phyloP scores from a whole-genome alignment of 768 basidiomycete genomes.

The Lactifluus subvellereus region DNA sequence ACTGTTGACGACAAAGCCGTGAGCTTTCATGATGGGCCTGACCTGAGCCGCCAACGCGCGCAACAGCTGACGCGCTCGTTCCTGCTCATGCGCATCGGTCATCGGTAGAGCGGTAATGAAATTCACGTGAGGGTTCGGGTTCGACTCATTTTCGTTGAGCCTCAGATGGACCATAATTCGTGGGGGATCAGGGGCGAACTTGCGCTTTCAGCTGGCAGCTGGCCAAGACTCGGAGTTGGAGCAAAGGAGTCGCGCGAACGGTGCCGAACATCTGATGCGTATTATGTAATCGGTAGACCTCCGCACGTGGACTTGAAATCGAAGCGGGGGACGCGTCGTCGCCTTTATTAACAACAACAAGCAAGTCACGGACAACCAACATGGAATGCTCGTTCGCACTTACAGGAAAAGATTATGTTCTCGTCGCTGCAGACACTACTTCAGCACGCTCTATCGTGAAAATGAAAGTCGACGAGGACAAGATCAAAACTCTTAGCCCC shows the following conservation, averaged over 20 bases:
- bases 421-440: slow-evolving; percentile 88
- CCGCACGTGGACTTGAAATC: too few species aligned
- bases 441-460: slow-evolving; percentile 90
- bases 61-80: slow-evolving; percentile 65
- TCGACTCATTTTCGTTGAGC: slow-evolving; percentile 60
- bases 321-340: too few species aligned
- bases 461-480: slow-evolving; percentile 97
- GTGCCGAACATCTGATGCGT: too few species aligned
- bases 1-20: slow-evolving; percentile 71
- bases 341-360: too few species aligned
- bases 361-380: not conserved
- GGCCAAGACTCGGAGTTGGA: not conserved
- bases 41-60: slow-evolving; percentile 81
- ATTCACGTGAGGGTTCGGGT: slow-evolving; percentile 73
- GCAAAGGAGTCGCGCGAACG: not conserved
- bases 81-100: slow-evolving; percentile 40
- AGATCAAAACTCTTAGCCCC: slow-evolving; percentile 86
- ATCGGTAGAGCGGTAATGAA: slow-evolving; percentile 60
- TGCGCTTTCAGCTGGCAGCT: not conserved
- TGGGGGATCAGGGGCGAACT: not conserved
- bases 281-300: too few species aligned
- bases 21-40: slow-evolving; percentile 73
- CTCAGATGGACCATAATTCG: slow-evolving; percentile 64
- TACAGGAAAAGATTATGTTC: slow-evolving; percentile 88
- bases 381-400: slow-evolving; percentile 94